phyloP scores from a whole-genome alignment of 2,329 filamentous ascomycete genomes.

The Neophaeococcomyces mojaviensis region DNA sequence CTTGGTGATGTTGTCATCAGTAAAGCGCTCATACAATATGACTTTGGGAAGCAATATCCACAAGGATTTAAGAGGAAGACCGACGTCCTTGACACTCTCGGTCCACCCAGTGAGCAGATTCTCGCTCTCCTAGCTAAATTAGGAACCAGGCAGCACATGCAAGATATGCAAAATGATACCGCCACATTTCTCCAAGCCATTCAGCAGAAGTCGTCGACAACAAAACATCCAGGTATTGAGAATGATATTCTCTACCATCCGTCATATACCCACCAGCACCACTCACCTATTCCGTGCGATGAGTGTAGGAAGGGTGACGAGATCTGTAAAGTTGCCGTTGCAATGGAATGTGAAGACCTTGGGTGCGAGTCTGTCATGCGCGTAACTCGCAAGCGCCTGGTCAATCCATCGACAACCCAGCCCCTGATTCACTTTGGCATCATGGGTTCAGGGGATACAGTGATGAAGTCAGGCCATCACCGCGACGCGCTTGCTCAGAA shows the following conservation, averaged over 20 bases:
- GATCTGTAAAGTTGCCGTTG: constrained; percentile 22
- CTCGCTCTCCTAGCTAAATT: constrained; percentile 18
- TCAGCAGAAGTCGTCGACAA: constrained; percentile 2
- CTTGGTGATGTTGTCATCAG: constrained; percentile 30
- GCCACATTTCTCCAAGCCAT: not conserved
- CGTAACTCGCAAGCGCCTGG: not conserved
- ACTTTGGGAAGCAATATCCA: constrained; percentile 25
- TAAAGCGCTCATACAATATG: constrained; percentile 23
- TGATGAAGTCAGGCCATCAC: constrained; percentile 30
- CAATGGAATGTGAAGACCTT: constrained; percentile 24
- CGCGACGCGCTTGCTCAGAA: constrained; percentile 25
- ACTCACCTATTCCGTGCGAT: constrained; percentile 6
- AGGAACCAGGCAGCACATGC: constrained; percentile 2
- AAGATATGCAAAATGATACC: constrained; percentile 6
- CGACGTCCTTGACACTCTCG: constrained; percentile 16
- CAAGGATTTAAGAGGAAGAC: constrained; percentile 21
- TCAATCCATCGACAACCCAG: not conserved
- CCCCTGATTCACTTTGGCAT: constrained; percentile 28
- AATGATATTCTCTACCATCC: constrained; percentile 26
- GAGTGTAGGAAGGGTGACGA: constrained; percentile 4
- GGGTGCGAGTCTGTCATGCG: constrained; percentile 20
- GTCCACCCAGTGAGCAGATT: constrained; percentile 19
- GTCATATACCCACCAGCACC: constrained; percentile 27
- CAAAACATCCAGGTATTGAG: constrained; percentile 23
- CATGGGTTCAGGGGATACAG: constrained; percentile 28